phyloP scores from a whole-genome alignment of 2,329 filamentous ascomycete species.

The Aplosporella prunicola region DNA sequence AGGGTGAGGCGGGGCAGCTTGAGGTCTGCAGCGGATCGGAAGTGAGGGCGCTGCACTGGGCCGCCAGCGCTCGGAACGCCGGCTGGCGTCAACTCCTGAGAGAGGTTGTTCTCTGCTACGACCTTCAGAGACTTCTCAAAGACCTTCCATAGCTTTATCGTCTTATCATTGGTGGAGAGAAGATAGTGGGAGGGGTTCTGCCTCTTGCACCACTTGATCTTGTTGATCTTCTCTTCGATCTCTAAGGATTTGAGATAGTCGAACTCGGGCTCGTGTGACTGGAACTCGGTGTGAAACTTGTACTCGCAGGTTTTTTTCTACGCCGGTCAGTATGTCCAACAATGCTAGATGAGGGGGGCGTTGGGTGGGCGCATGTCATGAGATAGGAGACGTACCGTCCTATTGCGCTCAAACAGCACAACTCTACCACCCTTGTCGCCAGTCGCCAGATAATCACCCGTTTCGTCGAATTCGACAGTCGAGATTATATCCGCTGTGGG shows the following conservation, averaged over 20 bases:
- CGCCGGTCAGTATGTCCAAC: constrained; percentile 11
- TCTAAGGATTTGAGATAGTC: constrained; percentile 98
- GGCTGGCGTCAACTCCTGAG: constrained; percentile 80
- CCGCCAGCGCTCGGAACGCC: constrained; percentile 66
- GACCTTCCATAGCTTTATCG: constrained; percentile 99
- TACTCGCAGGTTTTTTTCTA: constrained; percentile 99
- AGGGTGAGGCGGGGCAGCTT: constrained; percentile 95
- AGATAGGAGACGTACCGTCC: constrained; percentile 60
- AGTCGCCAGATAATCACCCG: constrained; percentile 81
- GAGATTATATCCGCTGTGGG: constrained; percentile 75
- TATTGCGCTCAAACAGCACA: constrained; percentile 84
- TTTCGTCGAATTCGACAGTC: constrained; percentile 84
- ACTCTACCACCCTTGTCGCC: constrained; percentile 81
- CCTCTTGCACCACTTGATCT: constrained; percentile 98
- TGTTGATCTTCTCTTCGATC: constrained; percentile 99
- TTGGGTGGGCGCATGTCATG: constrained; percentile 1
- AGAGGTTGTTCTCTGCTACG: constrained; percentile 97
- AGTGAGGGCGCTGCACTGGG: constrained; percentile 64
- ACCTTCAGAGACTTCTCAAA: constrained; percentile 99
- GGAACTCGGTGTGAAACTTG: constrained; percentile 99
- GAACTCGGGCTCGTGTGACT: constrained; percentile 98
- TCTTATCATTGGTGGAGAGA: constrained; percentile 98
- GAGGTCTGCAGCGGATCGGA: constrained; percentile 71
- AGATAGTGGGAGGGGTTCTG: constrained; percentile 98
- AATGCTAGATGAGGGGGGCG: background rate